phyloP scores from a whole-genome alignment of 2,329 filamentous ascomycete species.

The Hirsutella thompsonii region DNA sequence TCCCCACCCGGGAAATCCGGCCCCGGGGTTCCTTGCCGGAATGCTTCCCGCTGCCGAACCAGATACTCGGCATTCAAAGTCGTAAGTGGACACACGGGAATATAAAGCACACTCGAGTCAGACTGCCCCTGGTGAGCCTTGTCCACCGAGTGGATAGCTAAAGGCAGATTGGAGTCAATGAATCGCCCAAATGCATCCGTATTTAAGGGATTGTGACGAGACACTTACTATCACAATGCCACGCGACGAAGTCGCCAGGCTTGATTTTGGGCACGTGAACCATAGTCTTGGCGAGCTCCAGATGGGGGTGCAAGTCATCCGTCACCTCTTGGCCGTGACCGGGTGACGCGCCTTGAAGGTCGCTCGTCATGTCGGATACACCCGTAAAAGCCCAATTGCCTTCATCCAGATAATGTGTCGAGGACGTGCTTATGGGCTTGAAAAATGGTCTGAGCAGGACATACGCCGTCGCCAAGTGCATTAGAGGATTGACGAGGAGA shows the following conservation, averaged over 20 bases:
- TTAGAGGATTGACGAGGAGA: constrained; percentile 66
- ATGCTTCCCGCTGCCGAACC: constrained; percentile 55
- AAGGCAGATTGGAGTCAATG: not conserved
- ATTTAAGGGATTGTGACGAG: too few species aligned
- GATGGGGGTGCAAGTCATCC: constrained; percentile 56
- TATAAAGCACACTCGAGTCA: constrained; percentile 81
- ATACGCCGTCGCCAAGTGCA: constrained; percentile 67
- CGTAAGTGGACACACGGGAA: constrained; percentile 74
- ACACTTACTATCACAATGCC: constrained; percentile 62
- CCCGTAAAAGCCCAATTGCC: constrained; percentile 48
- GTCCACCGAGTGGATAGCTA: constrained; percentile 70
- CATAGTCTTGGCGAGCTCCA: constrained; percentile 55
- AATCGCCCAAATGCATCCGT: too few species aligned
- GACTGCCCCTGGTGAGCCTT: constrained; percentile 54
- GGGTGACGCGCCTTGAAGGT: constrained; percentile 58
- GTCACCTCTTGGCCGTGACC: constrained; percentile 61
- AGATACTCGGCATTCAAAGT: constrained; percentile 62
- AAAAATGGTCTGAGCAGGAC: constrained; percentile 79
- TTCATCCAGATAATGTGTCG: constrained; percentile 27
- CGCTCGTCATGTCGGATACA: constrained; percentile 32
- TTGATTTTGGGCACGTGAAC: constrained; percentile 54
- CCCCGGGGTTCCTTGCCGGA: constrained; percentile 51
- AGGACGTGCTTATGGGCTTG: constrained; percentile 30
- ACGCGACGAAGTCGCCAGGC: constrained; percentile 69
- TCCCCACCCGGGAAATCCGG: constrained; percentile 62